Base-by-base conservation (phyloP, 768 basidiomycete genomes). In the Gelatoporia subvermispora region DNA sequence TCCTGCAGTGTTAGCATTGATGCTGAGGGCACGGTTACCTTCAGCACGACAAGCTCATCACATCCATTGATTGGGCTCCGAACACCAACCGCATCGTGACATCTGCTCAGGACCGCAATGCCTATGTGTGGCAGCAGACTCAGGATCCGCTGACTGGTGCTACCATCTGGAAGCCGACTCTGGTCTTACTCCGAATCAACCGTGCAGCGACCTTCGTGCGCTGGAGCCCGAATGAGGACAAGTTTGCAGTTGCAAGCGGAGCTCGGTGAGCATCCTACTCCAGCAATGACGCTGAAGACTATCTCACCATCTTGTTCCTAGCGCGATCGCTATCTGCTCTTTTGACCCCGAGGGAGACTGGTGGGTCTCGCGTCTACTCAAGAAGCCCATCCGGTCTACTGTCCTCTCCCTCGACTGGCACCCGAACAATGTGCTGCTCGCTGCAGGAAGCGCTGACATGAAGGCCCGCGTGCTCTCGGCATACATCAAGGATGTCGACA, bases 1-100 rank as follows among this genome's bases (percentile, higher is more conserved):
- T 18, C 11, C 23, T 17, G 17, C 28, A 49, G n/a, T 23, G 24
- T 11, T 10, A 15, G 13, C 28, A 31, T 31, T 24, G 18, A 22
- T 31, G 36, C 41, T 43, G 22, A 45, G 43, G 47, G 17, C 8
- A 8, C 23, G n/a, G 1, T 15, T 8, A 35, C 47, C 31, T 17
- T 13, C 39, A 98, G 93, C 96, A 99, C 71, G 96, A 99, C 74
- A 98, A 98, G 70, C 71, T 85, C 50, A 88, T 99, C 70, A 98
- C 95, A 2, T 93, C 93, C 48, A 96, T 99, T 66, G 94, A 97
- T 66, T 99, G 96, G 96, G 96, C 94, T 11, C 93, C 94, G 16
- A 80, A 81, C 57, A 93, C 96, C 41, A 97, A 98, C 70, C 87
- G 91, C 39, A 95, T 99, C 69, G 95, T 99, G 21, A 98, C 96